These are phyloP conservation scores for Cephalotrichum gorgonifer DNA, from an alignment of 2,329 filamentous ascomycete genomes.

Conservation along the genomic window DNA sequence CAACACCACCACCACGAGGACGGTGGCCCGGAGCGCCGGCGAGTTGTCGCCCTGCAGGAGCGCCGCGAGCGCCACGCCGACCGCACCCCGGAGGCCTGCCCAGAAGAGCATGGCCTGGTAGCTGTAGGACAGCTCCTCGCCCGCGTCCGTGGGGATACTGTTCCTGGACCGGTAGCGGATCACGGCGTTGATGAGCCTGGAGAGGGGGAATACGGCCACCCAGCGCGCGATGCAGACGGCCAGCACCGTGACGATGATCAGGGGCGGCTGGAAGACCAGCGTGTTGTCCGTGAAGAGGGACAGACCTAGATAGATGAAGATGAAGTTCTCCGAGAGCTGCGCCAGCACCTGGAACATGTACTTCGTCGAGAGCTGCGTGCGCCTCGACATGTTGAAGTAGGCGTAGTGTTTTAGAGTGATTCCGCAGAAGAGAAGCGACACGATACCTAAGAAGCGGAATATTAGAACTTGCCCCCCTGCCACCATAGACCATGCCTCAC, in stretches of 20 bases:
- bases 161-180: conserved; percentile 76
- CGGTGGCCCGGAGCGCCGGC: conserved; percentile 78
- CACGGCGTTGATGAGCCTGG: conserved; percentile 82
- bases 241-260: conserved; percentile 85
- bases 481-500: no score
- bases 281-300: conserved; percentile 88
- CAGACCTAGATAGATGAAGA: conserved; percentile 96
- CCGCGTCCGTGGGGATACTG: conserved; percentile 62
- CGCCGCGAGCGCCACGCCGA: conserved; percentile 88
- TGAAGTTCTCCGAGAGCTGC: conserved; percentile 96
- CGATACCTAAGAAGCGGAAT: conserved; percentile 57
- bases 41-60: conserved; percentile 70
- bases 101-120: conserved; percentile 99
- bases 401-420: conserved; percentile 98
- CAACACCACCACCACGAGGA: conserved; percentile 93
- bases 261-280: conserved; percentile 82
- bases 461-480: not conserved
- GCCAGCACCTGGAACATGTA: conserved; percentile 93
- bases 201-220: conserved; percentile 90
- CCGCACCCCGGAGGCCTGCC: conserved; percentile 89
- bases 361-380: conserved; percentile 95
- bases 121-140: conserved; percentile 83
- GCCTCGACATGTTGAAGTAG: conserved; percentile 99
- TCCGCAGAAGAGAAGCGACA: conserved; percentile 92
- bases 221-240: conserved; percentile 90